Conservation (phyloP, 2,329 filamentous ascomycete genomes). For the Cryphonectria carpinicola region DNA sequence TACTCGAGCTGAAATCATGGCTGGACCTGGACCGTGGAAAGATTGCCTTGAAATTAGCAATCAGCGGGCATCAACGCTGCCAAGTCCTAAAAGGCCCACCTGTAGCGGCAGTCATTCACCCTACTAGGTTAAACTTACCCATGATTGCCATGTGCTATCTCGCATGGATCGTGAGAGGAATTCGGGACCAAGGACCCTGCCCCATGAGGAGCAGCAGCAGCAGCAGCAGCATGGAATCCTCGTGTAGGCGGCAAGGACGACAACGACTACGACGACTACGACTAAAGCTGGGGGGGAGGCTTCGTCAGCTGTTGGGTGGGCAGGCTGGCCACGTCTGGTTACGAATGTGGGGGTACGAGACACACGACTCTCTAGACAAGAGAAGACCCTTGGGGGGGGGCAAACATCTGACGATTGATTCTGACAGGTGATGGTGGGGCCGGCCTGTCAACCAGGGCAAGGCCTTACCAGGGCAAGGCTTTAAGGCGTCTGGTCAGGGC, state of each 20-base stretch:
- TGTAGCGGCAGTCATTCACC: slow-evolving; percentile 16
- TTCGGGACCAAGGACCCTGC: background rate
- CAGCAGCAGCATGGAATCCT: too few relatives aligned
- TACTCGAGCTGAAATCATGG: background rate
- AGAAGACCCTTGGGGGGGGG: background rate
- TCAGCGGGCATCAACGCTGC: background rate
- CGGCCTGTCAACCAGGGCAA: background rate
- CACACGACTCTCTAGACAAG: background rate
- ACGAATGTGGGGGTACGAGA: slow-evolving; percentile 1
- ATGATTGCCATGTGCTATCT: slow-evolving; percentile 27
- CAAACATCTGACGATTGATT: background rate
- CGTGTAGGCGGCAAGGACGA: background rate
- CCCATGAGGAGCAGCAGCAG: background rate
- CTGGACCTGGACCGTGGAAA: background rate
- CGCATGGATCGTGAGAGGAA: slow-evolving; percentile 16
- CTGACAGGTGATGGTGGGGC: slow-evolving; percentile 1
- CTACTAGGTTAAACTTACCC: slow-evolving; percentile 7
- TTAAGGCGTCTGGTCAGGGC: background rate
- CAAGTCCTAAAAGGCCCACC: slow-evolving; percentile 22
- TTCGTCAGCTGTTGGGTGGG: slow-evolving; percentile 1
- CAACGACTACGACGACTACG: background rate
- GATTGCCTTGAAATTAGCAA: slow-evolving; percentile 4
- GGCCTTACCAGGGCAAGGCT: background rate
- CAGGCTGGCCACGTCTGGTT: background rate
- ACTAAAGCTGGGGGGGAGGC: background rate